Base-by-base conservation (phyloP, 257 asterid species). In the Forsythia suspensa region DNA sequence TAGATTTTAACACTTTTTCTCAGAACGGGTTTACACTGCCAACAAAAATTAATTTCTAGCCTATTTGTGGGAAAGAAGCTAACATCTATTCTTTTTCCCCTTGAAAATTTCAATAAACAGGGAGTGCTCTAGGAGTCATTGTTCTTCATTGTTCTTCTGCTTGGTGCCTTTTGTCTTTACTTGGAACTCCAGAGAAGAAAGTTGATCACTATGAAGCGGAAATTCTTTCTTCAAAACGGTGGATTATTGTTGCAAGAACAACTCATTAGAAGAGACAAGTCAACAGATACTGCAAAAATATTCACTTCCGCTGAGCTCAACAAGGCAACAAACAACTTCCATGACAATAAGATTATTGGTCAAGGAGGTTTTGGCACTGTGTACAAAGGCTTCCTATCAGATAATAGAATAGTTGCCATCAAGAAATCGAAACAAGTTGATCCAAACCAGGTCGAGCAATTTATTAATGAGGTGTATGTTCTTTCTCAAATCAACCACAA, bases 231-330 rank as follows among this genome's bases (percentile, higher is more conserved):
- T 6, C 66, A 7, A n/a, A 84, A 84, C 8, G 87, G 85, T 0
- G 85, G 85, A 24, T 2, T 15, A 11, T 15, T 80, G 65, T 63
- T 84, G 7, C 81, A 78, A 77, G 81, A 81, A 71, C 65, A 84
- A 16, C 76, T 81, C 55, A 20, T 4, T 0, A 44, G 21, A 36
- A 18, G 41, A 38, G 81, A 38, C 4, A 51, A 40, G 55, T 75
- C 85, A 7, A 15, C 44, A 0, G 67, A 78, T 8, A 71, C n/a
- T 13, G 48, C 71, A 10, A 63, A 20, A 9, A 82, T 82, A 8
- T 82, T 74, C 55, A 70, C 24, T 13, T 71, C 44, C 3, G 5
- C 48, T 0, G 83, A 82, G 77, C 86, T 82, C 3, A n/a, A 75
- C 20, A 82, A 71, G 44, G 83, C 83, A 0, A 79, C 86, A 0